Evolutionary conservation across 805 yeast species (phyloP).

Genomic region (Lipomyces orientalis): DNA sequence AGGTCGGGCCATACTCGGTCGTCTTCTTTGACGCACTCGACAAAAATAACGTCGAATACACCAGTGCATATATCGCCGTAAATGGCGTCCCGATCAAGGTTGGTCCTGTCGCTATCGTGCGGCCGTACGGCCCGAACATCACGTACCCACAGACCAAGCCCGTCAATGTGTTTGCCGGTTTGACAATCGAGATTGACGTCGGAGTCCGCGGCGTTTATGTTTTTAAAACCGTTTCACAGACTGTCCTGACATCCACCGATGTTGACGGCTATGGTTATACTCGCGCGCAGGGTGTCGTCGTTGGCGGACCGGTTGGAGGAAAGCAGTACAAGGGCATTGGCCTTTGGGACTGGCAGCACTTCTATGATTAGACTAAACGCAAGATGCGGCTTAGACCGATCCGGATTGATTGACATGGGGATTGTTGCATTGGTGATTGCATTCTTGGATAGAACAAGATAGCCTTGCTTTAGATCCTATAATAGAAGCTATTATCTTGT

Average conservation of each 20-base stretch:
- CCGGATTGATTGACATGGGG: background rate
- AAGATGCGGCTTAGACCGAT: no score
- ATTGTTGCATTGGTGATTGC: background rate
- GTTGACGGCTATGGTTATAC: constrained; percentile 11
- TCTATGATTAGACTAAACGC: background rate
- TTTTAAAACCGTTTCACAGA: constrained; percentile 1
- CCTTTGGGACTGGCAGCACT: constrained; percentile 18
- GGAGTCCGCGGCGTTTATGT: constrained; percentile 7
- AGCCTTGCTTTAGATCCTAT: no score
- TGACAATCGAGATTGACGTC: constrained; percentile 6
- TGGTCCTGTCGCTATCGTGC: constrained; percentile 1
- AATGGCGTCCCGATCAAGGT: constrained; percentile 10
- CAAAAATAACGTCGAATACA: constrained; percentile 1
- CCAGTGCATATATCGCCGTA: constrained; percentile 17
- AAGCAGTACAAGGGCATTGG: constrained; percentile 11
- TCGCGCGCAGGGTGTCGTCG: background rate
- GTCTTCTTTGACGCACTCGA: constrained; percentile 17
- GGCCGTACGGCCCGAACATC: constrained; percentile 7
- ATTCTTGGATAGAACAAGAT: no score
- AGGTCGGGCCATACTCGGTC: constrained; percentile 19
- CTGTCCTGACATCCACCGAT: background rate
- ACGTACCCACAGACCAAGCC: constrained; percentile 7
- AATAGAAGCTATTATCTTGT: no score
- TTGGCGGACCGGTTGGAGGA: constrained; percentile 8
- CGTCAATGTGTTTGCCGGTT: constrained; percentile 4